A percentile compares a stretch with the other conserved stretches of the same genome.
phyloP scores from a whole-genome alignment of 176 grass and related monocot genomes.

The Sorghum bicolor region Sorghum_bicolor_NCBIv3 NC_012873.2:3381501-3382000 shows the following conservation, averaged over 20 bases:
- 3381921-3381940: too few species aligned
- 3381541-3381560: not conserved
- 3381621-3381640: slow-evolving; percentile 47
- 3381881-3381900: not conserved
- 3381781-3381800: slow-evolving; percentile 68
- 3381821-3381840: slow-evolving; percentile 11
- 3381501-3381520: not conserved
- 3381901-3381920: not conserved
- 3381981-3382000: not conserved
- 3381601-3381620: slow-evolving; percentile 67
- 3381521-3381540: not conserved
- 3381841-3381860: not conserved
- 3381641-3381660: slow-evolving; percentile 30
- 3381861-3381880: not conserved
- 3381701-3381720: slow-evolving; percentile 26
- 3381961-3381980: not conserved
- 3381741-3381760: slow-evolving; percentile 64
- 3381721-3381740: slow-evolving; percentile 47
- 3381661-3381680: slow-evolving; percentile 73
- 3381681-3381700: slow-evolving; percentile 66
- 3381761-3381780: slow-evolving; percentile 62
- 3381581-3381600: slow-evolving; percentile 9
- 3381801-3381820: slow-evolving; percentile 76
- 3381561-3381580: slow-evolving; percentile 12
- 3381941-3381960: not conserved